Percentiles rank a stretch among this genome's conserved stretches.
phyloP scores from a whole-genome alignment of 1,139 yeast genomes.

The Wickerhamomyces sp. region DNA sequence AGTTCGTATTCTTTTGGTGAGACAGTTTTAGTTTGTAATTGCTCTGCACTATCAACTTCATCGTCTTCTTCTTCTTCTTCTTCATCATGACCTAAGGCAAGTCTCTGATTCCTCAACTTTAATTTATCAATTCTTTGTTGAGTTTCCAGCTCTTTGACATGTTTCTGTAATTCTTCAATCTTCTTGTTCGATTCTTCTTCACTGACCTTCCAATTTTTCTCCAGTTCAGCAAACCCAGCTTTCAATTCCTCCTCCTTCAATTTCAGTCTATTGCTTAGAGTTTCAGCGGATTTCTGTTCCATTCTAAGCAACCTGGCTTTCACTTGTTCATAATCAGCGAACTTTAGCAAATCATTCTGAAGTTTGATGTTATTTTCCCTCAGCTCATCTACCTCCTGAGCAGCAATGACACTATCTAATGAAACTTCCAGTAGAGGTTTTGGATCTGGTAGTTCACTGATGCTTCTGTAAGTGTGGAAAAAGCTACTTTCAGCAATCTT shows the following conservation, averaged over 20 bases:
- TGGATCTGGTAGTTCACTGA: slow-evolving; percentile 94
- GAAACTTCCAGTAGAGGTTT: slow-evolving; percentile 72
- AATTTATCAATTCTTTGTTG: slow-evolving; percentile 48
- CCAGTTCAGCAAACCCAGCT: slow-evolving; percentile 57
- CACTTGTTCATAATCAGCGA: slow-evolving; percentile 75
- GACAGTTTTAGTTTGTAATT: not conserved
- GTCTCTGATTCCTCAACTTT: slow-evolving; percentile 41
- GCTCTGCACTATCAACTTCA: not conserved
- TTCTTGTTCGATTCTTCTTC: slow-evolving; percentile 42
- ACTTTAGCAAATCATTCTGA: slow-evolving; percentile 56
- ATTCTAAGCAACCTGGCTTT: slow-evolving; percentile 53
- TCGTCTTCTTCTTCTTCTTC: slow-evolving; percentile 19
- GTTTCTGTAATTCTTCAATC: slow-evolving; percentile 41
- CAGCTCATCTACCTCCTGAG: slow-evolving; percentile 49
- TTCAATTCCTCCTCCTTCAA: slow-evolving; percentile 62
- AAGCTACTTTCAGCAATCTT: slow-evolving; percentile 70
- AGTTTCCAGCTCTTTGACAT: slow-evolving; percentile 50
- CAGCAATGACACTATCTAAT: slow-evolving; percentile 58
- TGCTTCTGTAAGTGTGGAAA: slow-evolving; percentile 64
- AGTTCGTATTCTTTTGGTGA: slow-evolving; percentile 40
- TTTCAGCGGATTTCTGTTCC: slow-evolving; percentile 55
- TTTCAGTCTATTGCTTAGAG: slow-evolving; percentile 37
- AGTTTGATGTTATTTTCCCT: slow-evolving; percentile 50
- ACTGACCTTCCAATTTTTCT: slow-evolving; percentile 52
- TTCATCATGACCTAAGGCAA: slow-evolving; percentile 29